A percentile compares a stretch with the other conserved stretches of the same genome.
Conservation (phyloP, 2,329 filamentous ascomycete genomes). For the Ilyonectria sp. region DNA sequence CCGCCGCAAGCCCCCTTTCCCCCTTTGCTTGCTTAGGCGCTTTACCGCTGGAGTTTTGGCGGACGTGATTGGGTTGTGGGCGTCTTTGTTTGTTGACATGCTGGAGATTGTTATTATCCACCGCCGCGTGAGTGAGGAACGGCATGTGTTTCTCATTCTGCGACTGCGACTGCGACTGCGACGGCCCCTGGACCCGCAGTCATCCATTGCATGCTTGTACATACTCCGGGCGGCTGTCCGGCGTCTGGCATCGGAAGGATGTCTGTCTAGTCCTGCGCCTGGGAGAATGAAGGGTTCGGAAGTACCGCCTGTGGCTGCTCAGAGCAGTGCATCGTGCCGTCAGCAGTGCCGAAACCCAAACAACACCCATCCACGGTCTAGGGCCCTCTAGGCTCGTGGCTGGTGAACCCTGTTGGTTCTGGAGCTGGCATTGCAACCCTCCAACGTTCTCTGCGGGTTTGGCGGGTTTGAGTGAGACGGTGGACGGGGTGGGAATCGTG, state of each 20-base stretch:
- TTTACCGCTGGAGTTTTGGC: constrained; percentile 32
- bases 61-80: constrained; percentile 42
- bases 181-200: constrained; percentile 37
- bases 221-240: constrained; percentile 32
- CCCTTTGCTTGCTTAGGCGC: constrained; percentile 43
- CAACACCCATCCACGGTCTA: constrained; percentile 24
- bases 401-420: constrained; percentile 38
- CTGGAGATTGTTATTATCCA: constrained; percentile 49
- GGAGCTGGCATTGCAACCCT: constrained; percentile 27
- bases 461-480: constrained; percentile 33
- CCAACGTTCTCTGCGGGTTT: constrained; percentile 18
- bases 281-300: constrained; percentile 3
- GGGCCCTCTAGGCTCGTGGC: constrained; percentile 34
- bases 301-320: constrained; percentile 10
- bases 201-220: constrained; percentile 34
- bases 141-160: constrained; percentile 44
- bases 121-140: constrained; percentile 33
- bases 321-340: constrained; percentile 25
- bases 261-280: neutral
- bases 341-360: constrained; percentile 26
- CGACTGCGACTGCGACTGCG: constrained; percentile 36
- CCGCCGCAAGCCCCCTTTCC: constrained; percentile 43
- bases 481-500: constrained; percentile 32
- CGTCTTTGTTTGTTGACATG: constrained; percentile 47
- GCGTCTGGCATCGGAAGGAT: constrained; percentile 21